Base-by-base conservation (phyloP, 2,329 filamentous ascomycete species). In the Alternaria gaisen region DNA sequence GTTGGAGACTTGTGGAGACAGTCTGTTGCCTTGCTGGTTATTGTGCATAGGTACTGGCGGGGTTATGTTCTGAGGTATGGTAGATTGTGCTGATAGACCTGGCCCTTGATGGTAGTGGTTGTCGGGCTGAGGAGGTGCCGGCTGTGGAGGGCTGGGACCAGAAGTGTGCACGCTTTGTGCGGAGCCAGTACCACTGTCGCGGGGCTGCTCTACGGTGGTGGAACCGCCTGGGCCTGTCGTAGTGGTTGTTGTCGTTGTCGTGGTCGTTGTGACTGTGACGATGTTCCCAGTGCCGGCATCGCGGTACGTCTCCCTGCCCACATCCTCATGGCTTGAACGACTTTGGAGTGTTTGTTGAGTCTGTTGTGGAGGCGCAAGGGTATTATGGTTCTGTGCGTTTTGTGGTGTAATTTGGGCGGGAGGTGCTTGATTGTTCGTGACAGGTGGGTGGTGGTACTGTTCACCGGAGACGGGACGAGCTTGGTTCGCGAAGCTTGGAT, bases 241-340 rank as follows among this genome's bases (percentile, higher is more conserved):
- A 16, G 74, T 77, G 3, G 74, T 78, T 0, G 76, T 77, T 1
- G 75, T 77, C 1, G 76, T 77, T 2, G 75, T 78, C 1, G 76
- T 77, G 12, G 76, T 78, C 0, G 75, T 78, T 9, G 73, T 77
- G 3, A 73, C 73, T 5, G 75, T 77, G 3, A 78, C 69, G 20
- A 77, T 69, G 26, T 77, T 74, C 0, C 76, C 76, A 8, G 75
- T 77, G 14, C 64, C 68, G 20, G 60, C 62, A 51, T 78, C 75
- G 30, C 70, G 70, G 44, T 77, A 71, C 11, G 73, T 73, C 34
- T 78, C 75, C 46, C 61, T 64, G 3, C 67, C 64, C 4, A 76
- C 57, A 53, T 74, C 71, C 40, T 76, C 73, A 32, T 63, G 67
- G 46, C 65, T 72, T 47, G 66, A 62, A 14, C 64, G 62, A 32